phyloP scores from a whole-genome alignment of 768 basidiomycete genomes.

The Russula vinacea region DNA sequence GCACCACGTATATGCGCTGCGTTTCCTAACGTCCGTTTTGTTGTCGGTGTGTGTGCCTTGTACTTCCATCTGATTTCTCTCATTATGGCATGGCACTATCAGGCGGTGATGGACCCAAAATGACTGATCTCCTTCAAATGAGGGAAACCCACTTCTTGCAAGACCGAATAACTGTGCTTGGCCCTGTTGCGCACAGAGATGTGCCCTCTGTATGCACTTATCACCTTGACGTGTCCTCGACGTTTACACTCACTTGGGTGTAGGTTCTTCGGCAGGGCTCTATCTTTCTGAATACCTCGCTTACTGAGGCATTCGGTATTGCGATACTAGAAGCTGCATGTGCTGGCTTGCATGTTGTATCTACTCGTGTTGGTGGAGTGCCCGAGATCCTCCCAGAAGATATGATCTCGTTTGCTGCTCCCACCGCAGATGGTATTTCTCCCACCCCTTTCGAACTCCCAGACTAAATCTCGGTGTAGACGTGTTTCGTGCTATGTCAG shows the following conservation, averaged over 20 bases:
- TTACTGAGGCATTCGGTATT: slow-evolving; percentile 96
- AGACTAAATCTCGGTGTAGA: slow-evolving; percentile 46
- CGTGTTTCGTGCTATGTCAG: slow-evolving; percentile 75
- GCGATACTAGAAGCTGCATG: slow-evolving; percentile 97
- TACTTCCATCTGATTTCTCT: slow-evolving; percentile 5
- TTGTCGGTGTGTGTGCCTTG: slow-evolving; percentile 62
- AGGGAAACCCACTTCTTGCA: slow-evolving; percentile 86
- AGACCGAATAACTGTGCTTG: slow-evolving; percentile 88
- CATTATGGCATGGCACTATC: slow-evolving; percentile 7
- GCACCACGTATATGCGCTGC: slow-evolving; percentile 83
- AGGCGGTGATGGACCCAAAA: slow-evolving; percentile 95
- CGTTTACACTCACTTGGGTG: background rate
- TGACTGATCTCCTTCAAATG: slow-evolving; percentile 93
- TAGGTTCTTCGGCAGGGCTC: slow-evolving; percentile 84
- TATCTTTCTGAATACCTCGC: slow-evolving; percentile 92
- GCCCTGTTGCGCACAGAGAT: slow-evolving; percentile 73
- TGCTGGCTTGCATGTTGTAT: slow-evolving; percentile 89
- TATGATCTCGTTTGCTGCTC: slow-evolving; percentile 93
- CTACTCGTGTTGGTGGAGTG: slow-evolving; percentile 91
- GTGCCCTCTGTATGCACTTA: slow-evolving; percentile 57
- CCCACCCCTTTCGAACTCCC: background rate
- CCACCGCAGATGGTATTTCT: slow-evolving; percentile 83
- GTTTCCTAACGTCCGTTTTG: slow-evolving; percentile 84
- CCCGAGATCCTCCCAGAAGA: slow-evolving; percentile 92
- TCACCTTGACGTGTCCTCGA: background rate